Base-by-base conservation (phyloP, 1,284 basidiomycete species). In the Ganoderma meredithae region DNA sequence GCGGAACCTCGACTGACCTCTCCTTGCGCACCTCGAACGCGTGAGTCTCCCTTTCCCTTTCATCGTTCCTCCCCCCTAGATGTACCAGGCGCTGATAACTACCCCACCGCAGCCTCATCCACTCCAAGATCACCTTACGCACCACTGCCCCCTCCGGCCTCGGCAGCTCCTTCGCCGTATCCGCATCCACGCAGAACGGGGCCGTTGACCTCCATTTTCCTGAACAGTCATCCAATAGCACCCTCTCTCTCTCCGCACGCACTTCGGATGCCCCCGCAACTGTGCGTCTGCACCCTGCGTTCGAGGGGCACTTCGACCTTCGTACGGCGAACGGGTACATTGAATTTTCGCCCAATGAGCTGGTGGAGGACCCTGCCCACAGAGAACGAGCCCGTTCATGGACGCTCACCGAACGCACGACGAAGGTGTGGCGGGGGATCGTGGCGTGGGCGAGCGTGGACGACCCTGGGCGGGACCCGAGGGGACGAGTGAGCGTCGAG, bases 231-330 rank as follows among this genome's bases (percentile, higher is more conserved):
- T 66, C 81, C n/a, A 77, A 81, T 63, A 83, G 82, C 40, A 67
- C 72, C 19, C 76, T 86, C 56, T 36, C 69, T 52, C 68, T 85
- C 64, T 63, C 71, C 4, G 82, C 79, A 3, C 64, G 70, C 15
- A 81, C 85, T 17, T 67, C 76, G 10, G 73, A 81, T 22, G 75
- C 76, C 4, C 75, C 71, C 1, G 78, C 81, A 0, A 53, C 70
- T 22, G 79, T 84, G 7, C 55, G 71, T 44, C 77, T 86, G 3
- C 76, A 81, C 44, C 69, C 76, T 25, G 79, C 84, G 7, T 86
- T 79, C 70, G 84, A 88, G 71, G 87, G 85, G 12, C 65, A 52
- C 1, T 83, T 85, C 73, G 33, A 55, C 13, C 62, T 74, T 17
- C 44, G 41, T 17, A 72, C 76, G 36, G 65, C 68, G 13, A 63